Evolutionary conservation across 108 stramenopile species (phyloP), one percentile per base, ranked within the genome.

Genomic region (Mediolabrus comicus): DNA sequence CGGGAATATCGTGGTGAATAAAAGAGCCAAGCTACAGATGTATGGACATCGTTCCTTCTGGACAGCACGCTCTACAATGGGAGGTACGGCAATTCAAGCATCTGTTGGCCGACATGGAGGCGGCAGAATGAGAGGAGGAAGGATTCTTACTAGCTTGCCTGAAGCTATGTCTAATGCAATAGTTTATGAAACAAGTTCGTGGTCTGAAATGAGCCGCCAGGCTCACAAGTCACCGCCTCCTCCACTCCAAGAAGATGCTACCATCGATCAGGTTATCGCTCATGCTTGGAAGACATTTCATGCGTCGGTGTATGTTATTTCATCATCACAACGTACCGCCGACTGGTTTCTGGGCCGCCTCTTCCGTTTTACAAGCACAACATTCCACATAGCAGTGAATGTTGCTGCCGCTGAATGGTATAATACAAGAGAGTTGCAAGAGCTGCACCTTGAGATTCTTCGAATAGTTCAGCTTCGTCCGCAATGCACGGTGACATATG

Each of bases 331-430:
- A 19, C 8, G 60, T 5, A 22, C 8, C 12, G 10, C 32, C 4
- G 60, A 62, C 28, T 62, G 60, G 34, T 62, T 62, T 25, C 35
- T 39, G 9, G 60, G 34, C 19, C 9, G 34, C 4, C 13, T 36
- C 6, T 62, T 62, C 28, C 22, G 32, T 36, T 38, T 62, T 19
- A 39, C 60, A 38, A 62, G 60, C 60, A 34, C 60, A 7, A 62
- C 60, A 6, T 17, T 62, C 5, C 60, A 62, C 11, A 35, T 62
- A 13, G 28, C 22, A 19, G 60, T 62, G 34, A 62, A 62, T 25
- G 60, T 62, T 7, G 10, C 16, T 10, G 13, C 60, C 10, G 32
- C 35, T 10, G 60, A 36, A 4, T 38, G 38, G 22, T 22, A 10
- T 6, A 34, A 62, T 41, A 29, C 60, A 3, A 35, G 27, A 8